Evolutionary conservation across 108 stramenopile species (phyloP).

Genomic region (Stephanodiscus triporus): DNA sequence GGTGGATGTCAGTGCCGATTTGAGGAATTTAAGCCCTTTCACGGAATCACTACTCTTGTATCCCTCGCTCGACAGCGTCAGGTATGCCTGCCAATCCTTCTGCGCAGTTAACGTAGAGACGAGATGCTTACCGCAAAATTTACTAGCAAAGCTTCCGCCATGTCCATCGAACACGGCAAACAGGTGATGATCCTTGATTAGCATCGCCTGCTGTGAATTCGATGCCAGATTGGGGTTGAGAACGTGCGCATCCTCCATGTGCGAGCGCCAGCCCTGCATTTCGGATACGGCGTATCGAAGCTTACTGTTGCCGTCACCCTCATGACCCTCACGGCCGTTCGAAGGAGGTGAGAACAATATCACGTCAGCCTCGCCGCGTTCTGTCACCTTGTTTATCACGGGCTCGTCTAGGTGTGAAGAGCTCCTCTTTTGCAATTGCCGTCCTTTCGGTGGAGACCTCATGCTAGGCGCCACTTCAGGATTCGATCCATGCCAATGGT

Average conservation of each 20-base stretch:
- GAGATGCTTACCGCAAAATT: conserved; percentile 68
- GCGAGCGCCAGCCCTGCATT: conserved; percentile 90
- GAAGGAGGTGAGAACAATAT: conserved; percentile 42
- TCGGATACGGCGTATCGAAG: conserved; percentile 48
- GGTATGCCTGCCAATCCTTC: conserved; percentile 60
- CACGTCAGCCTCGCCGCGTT: conserved; percentile 51
- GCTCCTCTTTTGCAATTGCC: conserved; percentile 18
- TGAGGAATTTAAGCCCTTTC: conserved; percentile 60
- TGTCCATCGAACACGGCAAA: conserved; percentile 93
- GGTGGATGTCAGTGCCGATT: conserved; percentile 61
- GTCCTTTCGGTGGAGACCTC: not conserved
- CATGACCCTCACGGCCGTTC: conserved; percentile 13
- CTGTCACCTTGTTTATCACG: conserved; percentile 62
- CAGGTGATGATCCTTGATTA: conserved; percentile 62
- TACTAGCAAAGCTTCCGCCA: conserved; percentile 85
- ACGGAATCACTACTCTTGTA: conserved; percentile 33
- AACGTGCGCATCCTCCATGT: conserved; percentile 86
- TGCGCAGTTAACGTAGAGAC: conserved; percentile 55
- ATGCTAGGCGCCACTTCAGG: not conserved
- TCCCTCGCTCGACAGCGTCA: conserved; percentile 30
- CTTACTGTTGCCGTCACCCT: not conserved
- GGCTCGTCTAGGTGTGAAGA: conserved; percentile 55
- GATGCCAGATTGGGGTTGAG: conserved; percentile 36
- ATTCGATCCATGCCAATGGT: not conserved
- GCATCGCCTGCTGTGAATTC: not conserved